A percentile compares a stretch with the other conserved stretches of the same genome.
phyloP scores from a whole-genome alignment of 2,329 filamentous ascomycete genomes.

The Cryoendolithus antarcticus region DNA sequence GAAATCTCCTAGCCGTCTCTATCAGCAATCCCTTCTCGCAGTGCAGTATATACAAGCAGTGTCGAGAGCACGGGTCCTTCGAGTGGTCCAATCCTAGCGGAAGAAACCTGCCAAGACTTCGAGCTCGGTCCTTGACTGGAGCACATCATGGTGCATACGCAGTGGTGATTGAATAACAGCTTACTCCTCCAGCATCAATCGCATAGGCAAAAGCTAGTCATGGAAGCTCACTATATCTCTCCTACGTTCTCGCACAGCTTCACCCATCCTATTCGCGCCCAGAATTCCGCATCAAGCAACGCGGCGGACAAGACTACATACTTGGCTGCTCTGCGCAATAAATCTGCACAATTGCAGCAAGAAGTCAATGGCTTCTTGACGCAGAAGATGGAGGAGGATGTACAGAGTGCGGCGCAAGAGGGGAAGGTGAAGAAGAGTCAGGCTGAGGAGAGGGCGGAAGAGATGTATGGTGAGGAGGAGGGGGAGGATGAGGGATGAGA shows the following conservation, averaged over 20 bases:
- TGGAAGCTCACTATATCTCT: slow-evolving; percentile 15
- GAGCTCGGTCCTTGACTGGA: too few species aligned
- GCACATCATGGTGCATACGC: too few species aligned
- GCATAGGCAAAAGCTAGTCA: too few species aligned
- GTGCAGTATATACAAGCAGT: too few species aligned
- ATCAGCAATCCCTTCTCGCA: too few species aligned
- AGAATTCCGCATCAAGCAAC: background rate
- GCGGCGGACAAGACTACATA: slow-evolving; percentile 43
- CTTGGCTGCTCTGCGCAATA: slow-evolving; percentile 46
- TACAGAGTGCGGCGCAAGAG: slow-evolving; percentile 30
- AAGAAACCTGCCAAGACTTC: too few species aligned
- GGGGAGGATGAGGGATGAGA: slow-evolving; percentile 39
- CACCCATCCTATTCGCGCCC: slow-evolving; percentile 9
- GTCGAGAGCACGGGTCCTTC: too few species aligned
- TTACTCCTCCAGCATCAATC: too few species aligned
- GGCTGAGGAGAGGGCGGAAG: slow-evolving; percentile 40
- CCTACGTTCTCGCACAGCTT: too few species aligned
- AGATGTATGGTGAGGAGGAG: slow-evolving; percentile 77
- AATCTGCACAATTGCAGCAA: slow-evolving; percentile 46
- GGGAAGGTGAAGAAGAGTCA: slow-evolving; percentile 12
- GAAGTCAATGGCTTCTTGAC: slow-evolving; percentile 61
- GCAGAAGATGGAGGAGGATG: slow-evolving; percentile 59
- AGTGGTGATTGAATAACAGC: too few species aligned
- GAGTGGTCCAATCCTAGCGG: too few species aligned
- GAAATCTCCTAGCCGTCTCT: too few species aligned